These are phyloP conservation scores for Panellus pusillus DNA, from an alignment of 768 basidiomycete genomes.

Conservation along the genomic window DNA sequence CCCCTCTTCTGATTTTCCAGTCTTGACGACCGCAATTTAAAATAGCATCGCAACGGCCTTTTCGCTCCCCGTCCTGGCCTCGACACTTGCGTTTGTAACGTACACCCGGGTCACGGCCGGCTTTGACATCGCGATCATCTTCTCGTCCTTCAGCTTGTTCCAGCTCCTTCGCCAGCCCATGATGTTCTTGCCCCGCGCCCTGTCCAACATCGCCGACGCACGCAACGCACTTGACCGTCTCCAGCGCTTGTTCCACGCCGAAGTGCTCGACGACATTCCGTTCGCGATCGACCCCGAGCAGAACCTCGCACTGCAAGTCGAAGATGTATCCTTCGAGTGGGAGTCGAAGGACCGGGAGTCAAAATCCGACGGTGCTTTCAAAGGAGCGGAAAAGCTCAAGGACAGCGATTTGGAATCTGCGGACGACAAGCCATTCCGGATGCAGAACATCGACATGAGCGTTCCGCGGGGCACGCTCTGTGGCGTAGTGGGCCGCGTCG, in stretches of 20 bases:
- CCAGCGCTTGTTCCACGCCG: conserved; percentile 52
- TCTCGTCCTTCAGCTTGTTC: conserved; percentile 64
- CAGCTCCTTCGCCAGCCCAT: conserved; percentile 69
- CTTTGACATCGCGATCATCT: conserved; percentile 68
- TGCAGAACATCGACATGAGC: conserved; percentile 49
- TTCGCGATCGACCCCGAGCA: conserved; percentile 46
- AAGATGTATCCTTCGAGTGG: conserved; percentile 67
- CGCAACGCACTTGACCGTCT: conserved; percentile 60
- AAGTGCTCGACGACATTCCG: conserved; percentile 42
- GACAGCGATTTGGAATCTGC: conserved; percentile 15
- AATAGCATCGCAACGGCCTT: conserved; percentile 52
- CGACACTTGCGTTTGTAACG: conserved; percentile 65
- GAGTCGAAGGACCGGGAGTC: conserved; percentile 31
- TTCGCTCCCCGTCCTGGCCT: conserved; percentile 62
- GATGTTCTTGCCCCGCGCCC: conserved; percentile 62
- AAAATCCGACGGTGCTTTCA: neutral
- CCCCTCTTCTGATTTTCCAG: conserved; percentile 14
- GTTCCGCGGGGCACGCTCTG: conserved; percentile 59
- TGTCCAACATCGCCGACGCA: conserved; percentile 66
- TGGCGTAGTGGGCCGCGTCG: conserved; percentile 69
- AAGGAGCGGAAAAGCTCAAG: conserved; percentile 17
- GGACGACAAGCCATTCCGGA: conserved; percentile 43
- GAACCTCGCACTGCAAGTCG: conserved; percentile 48
- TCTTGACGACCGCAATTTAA: neutral
- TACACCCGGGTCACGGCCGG: conserved; percentile 55